A percentile compares a stretch with the other conserved stretches of the same genome.
phyloP scores from a whole-genome alignment of 768 basidiomycete genomes.

The Serendipita sp. region DNA sequence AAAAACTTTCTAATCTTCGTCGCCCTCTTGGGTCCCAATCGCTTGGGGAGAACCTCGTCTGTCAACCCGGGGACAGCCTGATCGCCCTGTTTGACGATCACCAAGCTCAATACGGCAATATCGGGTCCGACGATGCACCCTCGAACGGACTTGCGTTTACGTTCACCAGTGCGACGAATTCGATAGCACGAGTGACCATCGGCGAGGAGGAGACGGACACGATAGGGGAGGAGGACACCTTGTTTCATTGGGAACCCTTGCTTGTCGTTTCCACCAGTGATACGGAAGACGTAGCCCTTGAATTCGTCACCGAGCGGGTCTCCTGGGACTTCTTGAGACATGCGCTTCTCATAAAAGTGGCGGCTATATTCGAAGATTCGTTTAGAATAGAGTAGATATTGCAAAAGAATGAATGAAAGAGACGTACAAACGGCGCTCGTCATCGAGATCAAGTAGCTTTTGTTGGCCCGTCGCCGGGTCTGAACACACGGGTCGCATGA shows the following conservation, averaged over 20 bases:
- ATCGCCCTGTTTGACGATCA: slow-evolving; percentile 95
- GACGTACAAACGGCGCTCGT: slow-evolving; percentile 69
- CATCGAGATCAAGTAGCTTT: slow-evolving; percentile 89
- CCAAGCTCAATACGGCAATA: slow-evolving; percentile 83
- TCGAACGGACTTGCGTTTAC: slow-evolving; percentile 97
- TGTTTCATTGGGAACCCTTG: slow-evolving; percentile 99
- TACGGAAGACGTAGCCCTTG: slow-evolving; percentile 91
- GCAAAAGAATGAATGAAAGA: not conserved
- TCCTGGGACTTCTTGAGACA: slow-evolving; percentile 83
- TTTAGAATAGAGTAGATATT: not conserved
- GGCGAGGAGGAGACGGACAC: slow-evolving; percentile 82
- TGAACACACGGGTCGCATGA: slow-evolving; percentile 20
- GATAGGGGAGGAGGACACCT: slow-evolving; percentile 87
- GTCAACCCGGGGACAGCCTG: slow-evolving; percentile 80
- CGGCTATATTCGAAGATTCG: slow-evolving; percentile 34
- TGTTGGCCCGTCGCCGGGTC: slow-evolving; percentile 95
- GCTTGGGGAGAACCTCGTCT: slow-evolving; percentile 82
- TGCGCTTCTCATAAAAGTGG: slow-evolving; percentile 93
- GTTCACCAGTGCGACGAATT: slow-evolving; percentile 77
- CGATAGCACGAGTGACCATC: slow-evolving; percentile 99
- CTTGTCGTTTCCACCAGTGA: slow-evolving; percentile 97
- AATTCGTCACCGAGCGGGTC: slow-evolving; percentile 90
- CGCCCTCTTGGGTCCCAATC: slow-evolving; percentile 92
- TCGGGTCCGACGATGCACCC: slow-evolving; percentile 97
- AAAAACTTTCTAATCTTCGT: slow-evolving; percentile 97